Base-by-base conservation (phyloP, 257 asterid species). In the Solanum medicagineum region DNA sequence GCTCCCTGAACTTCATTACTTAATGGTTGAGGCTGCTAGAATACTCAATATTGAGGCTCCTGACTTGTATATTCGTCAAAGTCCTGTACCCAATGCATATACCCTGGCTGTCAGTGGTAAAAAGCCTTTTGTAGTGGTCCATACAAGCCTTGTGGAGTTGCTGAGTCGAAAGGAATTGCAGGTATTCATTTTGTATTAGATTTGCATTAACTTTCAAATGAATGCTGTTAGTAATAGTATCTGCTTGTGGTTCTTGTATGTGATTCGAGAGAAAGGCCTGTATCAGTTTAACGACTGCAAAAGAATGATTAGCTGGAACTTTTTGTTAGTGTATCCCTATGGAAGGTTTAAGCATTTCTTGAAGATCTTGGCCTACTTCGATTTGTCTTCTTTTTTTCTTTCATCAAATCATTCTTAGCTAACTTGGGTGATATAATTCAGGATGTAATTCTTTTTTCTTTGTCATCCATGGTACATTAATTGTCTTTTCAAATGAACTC, bases 121-220 rank as follows among this genome's bases (percentile, higher is more conserved):
- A 87, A 94, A 94, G 74, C 99, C 99, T 2, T 96, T 96, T 88
- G 95, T 96, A 83, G 99, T 96, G 66, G 95, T 96, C 70, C 99
- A 96, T 86, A 94, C 99, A 12, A 96, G 98, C 92, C 93, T 96
- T 75, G 95, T 96, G 85, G 99, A 96, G 91, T 98, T 96, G 80
- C 88, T 96, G 84, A 92, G 97, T 0, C 90, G 93, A 85, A 94
- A 93, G 83, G 99, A 96, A 87, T 90, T 96, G 90, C 98, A 94
- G 98, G 99, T 95, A 71, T 9, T 62, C 63, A 51, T 63, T 82
- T 29, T 82, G 3, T 44, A 19, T 42, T 81, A 44, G 14, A 56
- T 29, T 56, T 55, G 17, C 15, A 81, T 11, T 81, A 55, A 60
- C 79, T 62, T 66, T 62, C 59, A 63, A 14, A 60, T 44, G 47